A percentile compares a stretch with the other conserved stretches of the same genome.
phyloP scores from a whole-genome alignment of 2,329 filamentous ascomycete genomes.

The Colletotrichum cordylinicola region DNA sequence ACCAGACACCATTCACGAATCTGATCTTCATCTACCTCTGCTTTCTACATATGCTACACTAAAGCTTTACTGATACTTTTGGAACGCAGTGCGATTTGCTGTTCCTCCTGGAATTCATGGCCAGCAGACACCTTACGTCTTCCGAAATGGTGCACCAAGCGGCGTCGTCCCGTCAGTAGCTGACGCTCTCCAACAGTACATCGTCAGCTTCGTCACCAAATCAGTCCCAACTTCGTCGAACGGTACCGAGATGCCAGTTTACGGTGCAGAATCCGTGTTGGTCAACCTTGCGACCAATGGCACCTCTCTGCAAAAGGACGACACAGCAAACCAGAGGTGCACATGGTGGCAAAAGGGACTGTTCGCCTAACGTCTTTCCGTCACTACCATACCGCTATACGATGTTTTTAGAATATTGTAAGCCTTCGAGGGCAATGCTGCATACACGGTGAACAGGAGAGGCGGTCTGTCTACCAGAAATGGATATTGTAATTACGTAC shows the following conservation, averaged over 20 bases:
- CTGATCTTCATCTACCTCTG: background rate
- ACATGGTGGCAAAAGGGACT: background rate
- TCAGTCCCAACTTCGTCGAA: background rate
- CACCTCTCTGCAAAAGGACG: background rate
- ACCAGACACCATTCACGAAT: background rate
- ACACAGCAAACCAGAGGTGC: background rate
- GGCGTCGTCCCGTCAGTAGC: background rate
- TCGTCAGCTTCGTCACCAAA: background rate
- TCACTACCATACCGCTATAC: background rate
- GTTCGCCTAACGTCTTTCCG: background rate
- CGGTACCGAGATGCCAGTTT: background rate
- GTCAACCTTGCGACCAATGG: background rate
- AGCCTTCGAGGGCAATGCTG: background rate
- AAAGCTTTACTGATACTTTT: background rate
- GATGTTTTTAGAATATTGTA: background rate
- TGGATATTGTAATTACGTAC: background rate
- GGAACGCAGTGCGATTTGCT: background rate
- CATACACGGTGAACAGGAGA: background rate
- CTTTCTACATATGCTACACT: background rate
- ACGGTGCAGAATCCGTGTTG: background rate
- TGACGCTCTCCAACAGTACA: background rate
- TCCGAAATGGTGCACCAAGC: background rate
- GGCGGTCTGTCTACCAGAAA: background rate
- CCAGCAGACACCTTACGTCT: background rate
- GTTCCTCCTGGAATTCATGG: background rate